A percentile compares a stretch with the other conserved stretches of the same genome.
These are phyloP conservation scores for Lyophyllum semitale DNA, from an alignment of 768 basidiomycete genomes.

Conservation along the genomic window DNA sequence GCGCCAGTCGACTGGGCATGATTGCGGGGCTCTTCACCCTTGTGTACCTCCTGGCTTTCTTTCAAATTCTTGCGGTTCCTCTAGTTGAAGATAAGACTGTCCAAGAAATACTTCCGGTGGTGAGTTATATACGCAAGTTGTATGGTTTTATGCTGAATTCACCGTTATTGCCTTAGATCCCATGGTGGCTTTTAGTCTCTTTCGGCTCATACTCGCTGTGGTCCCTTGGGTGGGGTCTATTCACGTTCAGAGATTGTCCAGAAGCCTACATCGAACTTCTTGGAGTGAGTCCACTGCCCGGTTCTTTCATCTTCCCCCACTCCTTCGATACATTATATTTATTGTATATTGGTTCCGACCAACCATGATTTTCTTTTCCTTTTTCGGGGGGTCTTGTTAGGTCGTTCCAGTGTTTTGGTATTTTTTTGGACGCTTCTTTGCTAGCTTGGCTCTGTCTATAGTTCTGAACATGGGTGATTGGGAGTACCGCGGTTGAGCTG, in stretches of 20 bases:
- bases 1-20: constrained; percentile 55
- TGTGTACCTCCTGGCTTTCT: constrained; percentile 59
- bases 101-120: constrained; percentile 58
- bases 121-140: constrained; percentile 40
- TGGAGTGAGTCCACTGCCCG: constrained; percentile 47
- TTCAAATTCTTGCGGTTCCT: constrained; percentile 56
- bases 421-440: neutral
- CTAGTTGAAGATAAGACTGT: constrained; percentile 47
- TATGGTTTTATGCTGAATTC: too few relatives aligned
- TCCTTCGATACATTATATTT: neutral
- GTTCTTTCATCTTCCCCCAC: constrained; percentile 3
- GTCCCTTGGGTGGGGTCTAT: constrained; percentile 75
- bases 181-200: constrained; percentile 81
- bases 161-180: too few relatives aligned
- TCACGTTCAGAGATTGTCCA: constrained; percentile 75
- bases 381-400: neutral
- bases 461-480: neutral
- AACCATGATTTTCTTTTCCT: neutral
- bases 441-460: neutral
- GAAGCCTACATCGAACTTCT: constrained; percentile 77
- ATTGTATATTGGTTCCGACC: neutral
- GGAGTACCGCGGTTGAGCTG: constrained; percentile 3
- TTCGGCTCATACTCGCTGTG: constrained; percentile 81
- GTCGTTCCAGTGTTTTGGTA: neutral
- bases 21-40: constrained; percentile 42